These are phyloP conservation scores for Capronia americana DNA, from an alignment of 2,329 filamentous ascomycete species.

Conservation along the genomic window DNA sequence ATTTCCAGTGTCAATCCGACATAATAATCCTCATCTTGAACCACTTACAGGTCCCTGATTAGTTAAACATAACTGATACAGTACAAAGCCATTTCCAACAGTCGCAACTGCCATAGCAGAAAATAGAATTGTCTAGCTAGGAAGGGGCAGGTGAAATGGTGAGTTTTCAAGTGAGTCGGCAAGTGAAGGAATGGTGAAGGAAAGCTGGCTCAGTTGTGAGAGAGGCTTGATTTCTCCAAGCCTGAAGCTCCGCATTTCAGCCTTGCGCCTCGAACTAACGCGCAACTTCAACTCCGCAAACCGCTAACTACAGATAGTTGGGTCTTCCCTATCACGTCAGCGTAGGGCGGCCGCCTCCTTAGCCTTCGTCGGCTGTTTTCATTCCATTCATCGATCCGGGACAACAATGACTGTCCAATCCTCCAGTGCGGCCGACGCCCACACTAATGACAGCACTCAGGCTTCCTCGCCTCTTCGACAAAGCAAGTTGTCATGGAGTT, in stretches of 20 bases:
- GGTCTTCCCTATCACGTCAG: neutral
- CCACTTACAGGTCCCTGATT: neutral
- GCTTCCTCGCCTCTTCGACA: constrained; percentile 2
- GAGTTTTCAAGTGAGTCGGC: neutral
- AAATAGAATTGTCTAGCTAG: neutral
- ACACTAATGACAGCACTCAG: neutral
- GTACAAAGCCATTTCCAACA: too few species aligned
- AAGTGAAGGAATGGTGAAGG: neutral
- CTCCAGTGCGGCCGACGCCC: neutral
- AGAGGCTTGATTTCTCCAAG: neutral
- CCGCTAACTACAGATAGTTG: neutral
- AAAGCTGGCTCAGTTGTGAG: neutral
- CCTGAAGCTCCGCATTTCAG: neutral
- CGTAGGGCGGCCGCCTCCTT: neutral
- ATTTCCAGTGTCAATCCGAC: neutral
- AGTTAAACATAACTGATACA: too few species aligned
- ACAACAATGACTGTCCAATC: neutral
- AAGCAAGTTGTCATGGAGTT: constrained; percentile 9
- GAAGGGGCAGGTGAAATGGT: neutral
- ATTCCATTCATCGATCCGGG: neutral
- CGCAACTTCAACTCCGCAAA: neutral
- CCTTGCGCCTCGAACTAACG: neutral
- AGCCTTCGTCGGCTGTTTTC: neutral
- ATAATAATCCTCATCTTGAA: neutral
- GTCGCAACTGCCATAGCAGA: neutral